Evolutionary conservation across 164 flowering plant genomes (phyloP).

Genomic region (Annona cherimola): DNA sequence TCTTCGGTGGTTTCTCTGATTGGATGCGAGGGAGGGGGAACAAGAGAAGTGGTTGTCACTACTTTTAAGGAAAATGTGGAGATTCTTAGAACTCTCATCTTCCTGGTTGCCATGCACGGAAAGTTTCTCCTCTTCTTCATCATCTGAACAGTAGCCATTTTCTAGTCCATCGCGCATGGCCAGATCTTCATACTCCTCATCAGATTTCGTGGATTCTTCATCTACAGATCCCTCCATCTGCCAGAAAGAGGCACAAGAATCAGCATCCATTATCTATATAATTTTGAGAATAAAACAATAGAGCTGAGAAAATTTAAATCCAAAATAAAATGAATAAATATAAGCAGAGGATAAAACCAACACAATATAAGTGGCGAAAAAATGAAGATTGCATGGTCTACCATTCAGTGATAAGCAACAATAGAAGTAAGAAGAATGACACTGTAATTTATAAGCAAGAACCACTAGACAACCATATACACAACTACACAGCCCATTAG

Average conservation of each 20-base stretch:
- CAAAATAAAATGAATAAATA: not conserved
- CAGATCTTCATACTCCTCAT: slow-evolving; percentile 95
- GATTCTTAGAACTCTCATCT: slow-evolving; percentile 41
- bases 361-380: not conserved
- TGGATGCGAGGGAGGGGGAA: slow-evolving; percentile 25
- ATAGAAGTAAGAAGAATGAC: not conserved
- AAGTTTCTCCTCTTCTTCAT: slow-evolving; percentile 36
- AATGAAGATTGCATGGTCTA: not conserved
- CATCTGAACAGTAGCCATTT: slow-evolving; percentile 61
- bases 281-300: too few relatives aligned
- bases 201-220: slow-evolving; percentile 84
- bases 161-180: slow-evolving; percentile 78
- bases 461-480: not conserved
- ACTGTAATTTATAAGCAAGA: not conserved
- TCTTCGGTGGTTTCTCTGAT: slow-evolving; percentile 29
- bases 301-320: not conserved
- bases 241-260: not conserved
- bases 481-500: too few relatives aligned
- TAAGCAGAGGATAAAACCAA: too few relatives aligned
- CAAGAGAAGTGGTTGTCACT: slow-evolving; percentile 29
- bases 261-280: not conserved
- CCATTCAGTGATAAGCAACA: too few relatives aligned
- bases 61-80: slow-evolving; percentile 39
- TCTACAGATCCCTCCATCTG: slow-evolving; percentile 95
- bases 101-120: not conserved